phyloP scores from a whole-genome alignment of 2,329 filamentous ascomycete species.

The Paramyrothecium sp. region DNA sequence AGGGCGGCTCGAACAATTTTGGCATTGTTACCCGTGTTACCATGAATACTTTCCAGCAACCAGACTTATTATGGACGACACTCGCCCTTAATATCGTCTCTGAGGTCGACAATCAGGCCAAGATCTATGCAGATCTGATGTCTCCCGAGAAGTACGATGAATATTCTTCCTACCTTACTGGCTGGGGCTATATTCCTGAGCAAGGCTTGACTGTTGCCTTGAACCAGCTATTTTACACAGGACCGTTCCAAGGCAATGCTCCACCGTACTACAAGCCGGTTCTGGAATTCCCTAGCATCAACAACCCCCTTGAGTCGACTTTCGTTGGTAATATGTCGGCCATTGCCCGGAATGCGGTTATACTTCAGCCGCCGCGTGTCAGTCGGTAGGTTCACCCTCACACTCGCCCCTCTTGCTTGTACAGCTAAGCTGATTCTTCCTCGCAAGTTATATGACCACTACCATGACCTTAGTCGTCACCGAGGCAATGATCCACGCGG shows the following conservation, averaged over 20 bases:
- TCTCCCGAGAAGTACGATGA: background rate
- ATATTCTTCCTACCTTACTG: background rate
- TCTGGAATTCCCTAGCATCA: background rate
- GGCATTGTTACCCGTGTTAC: constrained; percentile 32
- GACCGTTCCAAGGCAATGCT: background rate
- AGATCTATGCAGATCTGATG: background rate
- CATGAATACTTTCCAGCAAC: constrained; percentile 17
- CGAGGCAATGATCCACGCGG: background rate
- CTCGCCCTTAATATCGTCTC: background rate
- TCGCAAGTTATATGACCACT: background rate
- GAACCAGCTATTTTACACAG: constrained; percentile 1
- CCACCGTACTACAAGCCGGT: background rate
- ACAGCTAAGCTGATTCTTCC: background rate
- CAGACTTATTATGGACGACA: background rate
- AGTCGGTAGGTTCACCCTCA: background rate
- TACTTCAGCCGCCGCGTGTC: background rate
- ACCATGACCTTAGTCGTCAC: background rate
- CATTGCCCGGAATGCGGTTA: background rate
- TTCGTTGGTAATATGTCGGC: background rate
- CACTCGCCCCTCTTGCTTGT: background rate
- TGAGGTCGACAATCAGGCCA: background rate
- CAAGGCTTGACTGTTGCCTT: background rate
- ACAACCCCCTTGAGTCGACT: background rate
- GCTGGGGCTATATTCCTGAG: background rate
- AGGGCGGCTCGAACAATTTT: constrained; percentile 33